Evolutionary conservation across 805 yeast species (phyloP).

Genomic region (Candida silvicultrix): DNA sequence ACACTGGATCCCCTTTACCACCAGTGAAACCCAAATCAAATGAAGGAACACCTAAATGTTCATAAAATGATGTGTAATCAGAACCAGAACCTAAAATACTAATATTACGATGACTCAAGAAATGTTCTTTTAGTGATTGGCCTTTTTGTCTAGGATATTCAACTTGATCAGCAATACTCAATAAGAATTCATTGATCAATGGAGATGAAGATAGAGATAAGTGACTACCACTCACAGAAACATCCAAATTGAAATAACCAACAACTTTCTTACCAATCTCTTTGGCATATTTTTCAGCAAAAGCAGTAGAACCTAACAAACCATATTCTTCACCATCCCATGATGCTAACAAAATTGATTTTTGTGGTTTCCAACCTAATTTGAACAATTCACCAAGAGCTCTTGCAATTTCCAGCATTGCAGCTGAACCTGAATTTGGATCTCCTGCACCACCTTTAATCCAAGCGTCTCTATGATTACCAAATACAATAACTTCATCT

Average conservation of each 20-base stretch:
- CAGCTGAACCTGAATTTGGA: constrained; percentile 72
- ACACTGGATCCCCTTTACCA: constrained; percentile 46
- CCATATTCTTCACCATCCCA: constrained; percentile 86
- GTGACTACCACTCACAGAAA: constrained; percentile 50
- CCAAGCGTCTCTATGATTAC: constrained; percentile 83
- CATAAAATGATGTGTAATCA: constrained; percentile 58
- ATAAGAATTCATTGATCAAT: constrained; percentile 40
- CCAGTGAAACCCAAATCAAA: constrained; percentile 51
- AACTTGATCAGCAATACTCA: constrained; percentile 37
- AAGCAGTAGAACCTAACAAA: constrained; percentile 69
- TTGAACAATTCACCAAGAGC: constrained; percentile 45
- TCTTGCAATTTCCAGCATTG: constrained; percentile 55
- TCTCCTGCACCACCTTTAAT: constrained; percentile 74
- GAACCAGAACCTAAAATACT: constrained; percentile 61
- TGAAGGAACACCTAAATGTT: constrained; percentile 54
- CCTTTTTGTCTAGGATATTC: constrained; percentile 33
- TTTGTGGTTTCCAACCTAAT: constrained; percentile 59
- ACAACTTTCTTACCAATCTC: constrained; percentile 44
- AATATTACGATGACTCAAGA: constrained; percentile 27
- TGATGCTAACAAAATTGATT: constrained; percentile 63
- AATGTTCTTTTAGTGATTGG: constrained; percentile 21
- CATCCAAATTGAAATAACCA: constrained; percentile 68
- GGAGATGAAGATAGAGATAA: constrained; percentile 53
- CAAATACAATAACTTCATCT: constrained; percentile 55
- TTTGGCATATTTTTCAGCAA: constrained; percentile 56